These are phyloP conservation scores for Castanea mollissima DNA, from an alignment of 306 rosid species.

Conservation along the genomic window DNA sequence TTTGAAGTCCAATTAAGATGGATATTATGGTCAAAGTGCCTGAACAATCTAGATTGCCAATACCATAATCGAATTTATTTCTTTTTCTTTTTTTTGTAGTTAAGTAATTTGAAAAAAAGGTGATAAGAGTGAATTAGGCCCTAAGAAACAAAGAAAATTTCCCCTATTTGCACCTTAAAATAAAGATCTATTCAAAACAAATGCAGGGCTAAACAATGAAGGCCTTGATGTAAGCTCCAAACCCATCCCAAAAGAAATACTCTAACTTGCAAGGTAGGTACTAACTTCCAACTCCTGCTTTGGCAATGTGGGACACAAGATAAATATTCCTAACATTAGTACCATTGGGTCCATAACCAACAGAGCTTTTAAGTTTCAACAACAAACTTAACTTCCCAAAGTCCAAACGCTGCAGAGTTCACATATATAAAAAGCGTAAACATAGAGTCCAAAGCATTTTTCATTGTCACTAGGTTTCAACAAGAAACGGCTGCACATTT, in stretches of 20 bases:
- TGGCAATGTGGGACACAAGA: neutral
- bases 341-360: neutral
- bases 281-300: no score
- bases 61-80: neutral
- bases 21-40: neutral
- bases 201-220: no score
- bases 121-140: no score
- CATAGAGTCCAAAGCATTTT: conserved; percentile 11
- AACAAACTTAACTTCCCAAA: neutral
- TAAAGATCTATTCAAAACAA: no score
- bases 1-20: neutral
- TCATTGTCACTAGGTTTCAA: conserved; percentile 18
- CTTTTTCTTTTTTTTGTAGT: neutral
- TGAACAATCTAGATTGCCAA: neutral
- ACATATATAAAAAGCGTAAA: neutral
- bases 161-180: no score
- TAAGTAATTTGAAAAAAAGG: no score
- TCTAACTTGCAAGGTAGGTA: no score
- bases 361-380: neutral
- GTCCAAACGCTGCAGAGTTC: neutral
- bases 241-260: neutral
- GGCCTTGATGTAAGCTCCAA: neutral
- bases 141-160: no score
- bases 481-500: conserved; percentile 24
- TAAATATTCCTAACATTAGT: neutral